phyloP scores from a whole-genome alignment of 1,284 basidiomycete species.

The Leccinum pachyderme region DNA sequence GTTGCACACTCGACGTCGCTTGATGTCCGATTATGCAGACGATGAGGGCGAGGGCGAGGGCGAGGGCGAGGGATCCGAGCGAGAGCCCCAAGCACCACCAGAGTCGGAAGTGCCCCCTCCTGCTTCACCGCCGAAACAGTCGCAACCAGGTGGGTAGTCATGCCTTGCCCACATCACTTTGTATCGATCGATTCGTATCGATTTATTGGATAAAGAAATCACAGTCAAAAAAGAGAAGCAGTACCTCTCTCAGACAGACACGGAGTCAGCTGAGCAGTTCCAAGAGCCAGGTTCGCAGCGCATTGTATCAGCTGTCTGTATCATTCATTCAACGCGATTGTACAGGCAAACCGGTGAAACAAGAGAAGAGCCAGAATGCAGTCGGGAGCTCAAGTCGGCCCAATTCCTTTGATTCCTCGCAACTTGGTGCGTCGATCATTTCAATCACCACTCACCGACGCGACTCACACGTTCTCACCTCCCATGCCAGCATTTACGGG shows the following conservation, averaged over 20 bases:
- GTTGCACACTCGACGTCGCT: slow-evolving; percentile 7
- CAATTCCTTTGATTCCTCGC: not conserved
- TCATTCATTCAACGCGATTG: not conserved
- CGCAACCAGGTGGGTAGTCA: slow-evolving; percentile 6
- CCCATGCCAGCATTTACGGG: slow-evolving; percentile 5
- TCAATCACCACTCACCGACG: not conserved
- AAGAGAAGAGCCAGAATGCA: slow-evolving; percentile 13
- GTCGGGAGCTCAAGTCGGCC: not conserved
- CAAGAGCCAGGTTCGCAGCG: slow-evolving; percentile 9
- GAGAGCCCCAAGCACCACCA: not conserved
- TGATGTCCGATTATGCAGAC: slow-evolving; percentile 11
- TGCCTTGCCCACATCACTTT: not conserved
- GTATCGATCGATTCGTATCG: not conserved
- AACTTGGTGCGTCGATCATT: slow-evolving; percentile 7
- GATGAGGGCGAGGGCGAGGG: slow-evolving; percentile 8
- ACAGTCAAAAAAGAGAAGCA: slow-evolving; percentile 6
- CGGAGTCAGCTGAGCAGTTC: not conserved
- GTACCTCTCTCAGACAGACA: not conserved
- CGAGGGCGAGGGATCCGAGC: slow-evolving; percentile 5
- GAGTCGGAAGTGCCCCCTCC: not conserved
- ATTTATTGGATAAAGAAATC: not conserved
- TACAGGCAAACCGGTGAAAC: slow-evolving; percentile 20
- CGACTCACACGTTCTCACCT: not conserved
- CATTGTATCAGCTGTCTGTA: not conserved
- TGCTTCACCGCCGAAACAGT: slow-evolving; percentile 7